Conservation (phyloP, 805 yeast species). For the Candida awuae region DNA sequence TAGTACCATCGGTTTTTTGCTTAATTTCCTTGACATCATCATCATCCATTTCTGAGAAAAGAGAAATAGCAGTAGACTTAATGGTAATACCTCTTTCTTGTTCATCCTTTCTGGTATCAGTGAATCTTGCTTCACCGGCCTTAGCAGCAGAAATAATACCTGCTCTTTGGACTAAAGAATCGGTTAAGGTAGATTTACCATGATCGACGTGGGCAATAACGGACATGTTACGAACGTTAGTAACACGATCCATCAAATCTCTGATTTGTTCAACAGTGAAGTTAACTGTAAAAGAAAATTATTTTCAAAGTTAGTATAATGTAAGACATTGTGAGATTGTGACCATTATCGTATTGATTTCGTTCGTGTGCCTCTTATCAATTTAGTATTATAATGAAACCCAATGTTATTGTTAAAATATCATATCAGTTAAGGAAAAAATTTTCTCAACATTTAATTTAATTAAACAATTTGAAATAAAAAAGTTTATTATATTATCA, state of each 20-base stretch:
- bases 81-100: constrained; percentile 99
- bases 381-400: no score
- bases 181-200: constrained; percentile 99
- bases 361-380: no score
- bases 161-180: constrained; percentile 97
- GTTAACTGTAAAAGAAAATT: constrained; percentile 30
- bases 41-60: constrained; percentile 79
- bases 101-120: constrained; percentile 99
- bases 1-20: constrained; percentile 89
- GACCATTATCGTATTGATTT: no score
- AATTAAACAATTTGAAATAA: no score
- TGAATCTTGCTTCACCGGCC: constrained; percentile 99
- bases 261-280: constrained; percentile 89
- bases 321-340: no score
- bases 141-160: constrained; percentile 99
- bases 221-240: constrained; percentile 99
- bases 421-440: no score
- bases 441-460: no score
- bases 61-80: constrained; percentile 97
- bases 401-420: no score
- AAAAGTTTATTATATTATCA: no score
- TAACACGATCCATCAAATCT: constrained; percentile 98
- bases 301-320: constrained; percentile 14
- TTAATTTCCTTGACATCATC: constrained; percentile 83
- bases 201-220: constrained; percentile 99